phyloP scores from a whole-genome alignment of 2,329 filamentous ascomycete species.

The Neurospora crassa region DNA sequence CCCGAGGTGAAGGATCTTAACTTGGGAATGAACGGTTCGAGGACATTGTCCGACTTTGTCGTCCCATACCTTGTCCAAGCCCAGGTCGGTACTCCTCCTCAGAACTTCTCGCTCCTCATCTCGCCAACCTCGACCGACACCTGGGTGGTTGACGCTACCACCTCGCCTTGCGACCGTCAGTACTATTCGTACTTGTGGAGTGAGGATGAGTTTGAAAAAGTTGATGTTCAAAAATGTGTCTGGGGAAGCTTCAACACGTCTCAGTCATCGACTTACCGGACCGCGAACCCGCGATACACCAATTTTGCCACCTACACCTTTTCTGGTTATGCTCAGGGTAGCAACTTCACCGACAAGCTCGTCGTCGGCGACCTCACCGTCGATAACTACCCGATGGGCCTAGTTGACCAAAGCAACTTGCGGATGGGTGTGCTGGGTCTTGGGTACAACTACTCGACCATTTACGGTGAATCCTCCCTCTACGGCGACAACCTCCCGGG shows the following conservation, averaged over 20 bases:
- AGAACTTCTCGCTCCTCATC: slow-evolving; percentile 20
- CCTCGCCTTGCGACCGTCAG: slow-evolving; percentile 6
- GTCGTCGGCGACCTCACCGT: slow-evolving; percentile 17
- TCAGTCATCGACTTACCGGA: slow-evolving; percentile 14
- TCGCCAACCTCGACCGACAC: slow-evolving; percentile 18
- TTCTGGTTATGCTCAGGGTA: slow-evolving; percentile 14
- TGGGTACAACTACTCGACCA: slow-evolving; percentile 16
- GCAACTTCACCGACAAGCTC: slow-evolving; percentile 21
- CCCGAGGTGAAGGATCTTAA: not conserved
- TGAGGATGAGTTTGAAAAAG: not conserved
- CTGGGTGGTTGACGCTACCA: slow-evolving; percentile 20
- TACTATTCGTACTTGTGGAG: slow-evolving; percentile 1
- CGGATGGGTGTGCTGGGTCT: slow-evolving; percentile 22
- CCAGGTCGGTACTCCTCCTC: slow-evolving; percentile 21
- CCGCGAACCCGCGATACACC: slow-evolving; percentile 7
- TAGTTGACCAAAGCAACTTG: slow-evolving; percentile 11
- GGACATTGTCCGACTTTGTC: not conserved
- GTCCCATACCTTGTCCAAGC: slow-evolving; percentile 17
- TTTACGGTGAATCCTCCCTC: not conserved
- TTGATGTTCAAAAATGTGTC: slow-evolving; percentile 8
- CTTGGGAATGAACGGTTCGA: not conserved
- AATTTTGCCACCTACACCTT: slow-evolving; percentile 7
- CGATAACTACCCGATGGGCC: slow-evolving; percentile 21
- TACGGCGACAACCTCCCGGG: slow-evolving; percentile 1
- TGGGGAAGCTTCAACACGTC: slow-evolving; percentile 20